Conservation (phyloP, 345 rosid species). For the Gossypioides kirkii region DNA sequence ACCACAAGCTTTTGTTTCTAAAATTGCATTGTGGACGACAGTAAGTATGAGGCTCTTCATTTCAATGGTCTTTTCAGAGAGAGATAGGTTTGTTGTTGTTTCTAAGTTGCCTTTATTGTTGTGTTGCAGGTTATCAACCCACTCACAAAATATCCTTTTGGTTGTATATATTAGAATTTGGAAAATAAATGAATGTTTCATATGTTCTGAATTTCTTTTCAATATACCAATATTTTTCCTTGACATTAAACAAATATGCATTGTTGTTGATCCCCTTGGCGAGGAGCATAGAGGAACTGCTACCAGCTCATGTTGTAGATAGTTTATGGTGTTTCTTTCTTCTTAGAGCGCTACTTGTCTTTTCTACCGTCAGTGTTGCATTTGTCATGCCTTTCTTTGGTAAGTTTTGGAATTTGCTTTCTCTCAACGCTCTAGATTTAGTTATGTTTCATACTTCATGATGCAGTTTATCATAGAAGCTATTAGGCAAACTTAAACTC, state of each 20-base stretch:
- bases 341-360: conserved; percentile 66
- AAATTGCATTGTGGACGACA: conserved; percentile 81
- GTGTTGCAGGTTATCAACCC: conserved; percentile 73
- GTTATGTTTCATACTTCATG: background rate
- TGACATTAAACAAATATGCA: conserved; percentile 48
- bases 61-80: background rate
- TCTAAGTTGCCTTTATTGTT: conserved; percentile 20
- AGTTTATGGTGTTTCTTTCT: conserved; percentile 55
- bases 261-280: conserved; percentile 83
- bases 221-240: conserved; percentile 20
- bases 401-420: conserved; percentile 19
- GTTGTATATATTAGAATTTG: background rate
- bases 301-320: conserved; percentile 49
- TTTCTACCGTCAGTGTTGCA: conserved; percentile 76
- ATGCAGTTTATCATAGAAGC: background rate
- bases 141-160: conserved; percentile 80
- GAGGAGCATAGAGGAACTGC: conserved; percentile 83
- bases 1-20: conserved; percentile 40
- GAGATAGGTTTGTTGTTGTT: background rate
- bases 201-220: background rate
- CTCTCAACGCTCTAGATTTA: background rate
- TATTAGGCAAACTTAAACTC: background rate
- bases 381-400: conserved; percentile 87
- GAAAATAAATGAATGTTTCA: background rate
- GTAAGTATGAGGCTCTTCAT: conserved; percentile 37